phyloP scores from a whole-genome alignment of 352 stramenopile genomes.

The Globisporangium sylvaticum region DNA sequence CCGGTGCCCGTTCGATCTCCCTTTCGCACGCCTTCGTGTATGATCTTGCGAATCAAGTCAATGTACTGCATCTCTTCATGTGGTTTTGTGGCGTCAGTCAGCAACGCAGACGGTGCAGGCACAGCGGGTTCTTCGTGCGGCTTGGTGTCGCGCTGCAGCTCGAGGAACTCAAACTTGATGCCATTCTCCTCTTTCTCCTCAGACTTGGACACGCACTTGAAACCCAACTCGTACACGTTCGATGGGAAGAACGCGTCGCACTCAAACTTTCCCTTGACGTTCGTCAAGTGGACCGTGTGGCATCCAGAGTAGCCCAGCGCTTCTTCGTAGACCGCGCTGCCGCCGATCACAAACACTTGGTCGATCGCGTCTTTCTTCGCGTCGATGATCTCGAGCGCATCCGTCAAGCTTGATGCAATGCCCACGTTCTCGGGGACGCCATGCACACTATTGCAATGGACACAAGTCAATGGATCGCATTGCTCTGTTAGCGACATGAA shows the following conservation, averaged over 20 bases:
- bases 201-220: conserved; percentile 37
- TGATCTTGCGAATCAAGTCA: conserved; percentile 94
- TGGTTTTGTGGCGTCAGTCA: conserved; percentile 12
- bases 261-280: conserved; percentile 81
- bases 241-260: conserved; percentile 93
- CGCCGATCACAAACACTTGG: conserved; percentile 97
- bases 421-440: conserved; percentile 77
- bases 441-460: conserved; percentile 10
- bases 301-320: conserved; percentile 85
- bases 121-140: neutral
- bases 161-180: conserved; percentile 73
- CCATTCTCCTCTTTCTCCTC: conserved; percentile 74
- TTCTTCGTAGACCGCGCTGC: conserved; percentile 92
- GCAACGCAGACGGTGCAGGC: conserved; percentile 8
- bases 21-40: conserved; percentile 90
- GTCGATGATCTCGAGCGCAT: conserved; percentile 88
- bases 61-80: conserved; percentile 84
- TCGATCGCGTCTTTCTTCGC: conserved; percentile 71
- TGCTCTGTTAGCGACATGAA: neutral
- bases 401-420: conserved; percentile 82
- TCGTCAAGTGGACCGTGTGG: conserved; percentile 88
- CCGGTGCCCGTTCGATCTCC: conserved; percentile 98
- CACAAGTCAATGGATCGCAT: neutral
- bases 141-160: conserved; percentile 39
- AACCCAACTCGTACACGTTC: conserved; percentile 56